phyloP scores from a whole-genome alignment of 768 basidiomycete genomes.

The Termitomyces sp. region DNA sequence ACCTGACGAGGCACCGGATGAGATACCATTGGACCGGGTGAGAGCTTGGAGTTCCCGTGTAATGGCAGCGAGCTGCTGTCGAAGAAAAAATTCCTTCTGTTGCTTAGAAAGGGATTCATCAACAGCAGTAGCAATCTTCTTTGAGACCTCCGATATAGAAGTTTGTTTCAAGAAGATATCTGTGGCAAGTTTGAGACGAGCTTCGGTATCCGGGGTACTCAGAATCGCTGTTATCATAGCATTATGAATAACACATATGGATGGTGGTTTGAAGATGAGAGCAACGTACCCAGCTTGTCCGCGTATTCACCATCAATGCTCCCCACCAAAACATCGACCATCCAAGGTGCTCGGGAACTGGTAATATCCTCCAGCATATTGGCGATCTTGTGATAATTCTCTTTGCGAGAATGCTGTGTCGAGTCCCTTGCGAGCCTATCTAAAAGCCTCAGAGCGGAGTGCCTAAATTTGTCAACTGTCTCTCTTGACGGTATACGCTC shows the following conservation, averaged over 20 bases:
- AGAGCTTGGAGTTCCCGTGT: constrained; percentile 69
- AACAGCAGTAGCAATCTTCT: constrained; percentile 76
- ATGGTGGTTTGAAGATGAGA: not conserved
- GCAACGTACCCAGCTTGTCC: constrained; percentile 65
- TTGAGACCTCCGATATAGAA: constrained; percentile 76
- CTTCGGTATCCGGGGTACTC: constrained; percentile 53
- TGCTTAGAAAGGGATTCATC: constrained; percentile 85
- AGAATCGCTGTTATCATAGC: constrained; percentile 46
- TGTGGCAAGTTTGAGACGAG: constrained; percentile 63
- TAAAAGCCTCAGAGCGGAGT: constrained; percentile 60
- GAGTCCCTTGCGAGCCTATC: constrained; percentile 58
- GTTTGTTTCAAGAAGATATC: constrained; percentile 71
- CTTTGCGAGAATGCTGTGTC: constrained; percentile 48
- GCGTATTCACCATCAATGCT: constrained; percentile 60
- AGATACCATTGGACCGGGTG: constrained; percentile 26
- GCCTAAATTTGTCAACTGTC: constrained; percentile 63
- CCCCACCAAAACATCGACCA: constrained; percentile 74
- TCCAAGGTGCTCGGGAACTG: constrained; percentile 60
- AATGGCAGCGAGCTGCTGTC: constrained; percentile 79
- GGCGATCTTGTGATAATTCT: constrained; percentile 67
- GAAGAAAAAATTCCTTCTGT: constrained; percentile 84
- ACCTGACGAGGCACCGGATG: constrained; percentile 10
- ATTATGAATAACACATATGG: not conserved
- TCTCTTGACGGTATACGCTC: constrained; percentile 50
- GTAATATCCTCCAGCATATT: constrained; percentile 72